Evolutionary conservation across 306 rosid genomes (phyloP).

Genomic region (Psophocarpus tetragonolobus): DNA sequence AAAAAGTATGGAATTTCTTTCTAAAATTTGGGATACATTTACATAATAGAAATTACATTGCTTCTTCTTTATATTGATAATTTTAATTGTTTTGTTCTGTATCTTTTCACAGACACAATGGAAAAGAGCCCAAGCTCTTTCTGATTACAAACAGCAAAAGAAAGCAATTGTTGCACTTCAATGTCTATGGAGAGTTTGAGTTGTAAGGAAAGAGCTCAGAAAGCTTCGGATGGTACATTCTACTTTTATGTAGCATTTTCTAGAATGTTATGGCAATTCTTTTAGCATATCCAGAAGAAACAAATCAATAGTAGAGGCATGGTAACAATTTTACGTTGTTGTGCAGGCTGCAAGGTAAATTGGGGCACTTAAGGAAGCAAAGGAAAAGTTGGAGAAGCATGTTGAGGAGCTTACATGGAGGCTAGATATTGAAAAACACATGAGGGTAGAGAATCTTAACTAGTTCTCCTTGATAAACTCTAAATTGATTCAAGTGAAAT

Average conservation of each 20-base stretch:
- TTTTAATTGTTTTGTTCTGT: slow-evolving; percentile 4
- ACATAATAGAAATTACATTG: background rate
- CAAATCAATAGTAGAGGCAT: slow-evolving; percentile 27
- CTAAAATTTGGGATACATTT: too few species aligned
- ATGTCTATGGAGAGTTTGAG: slow-evolving; percentile 80
- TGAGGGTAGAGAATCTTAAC: slow-evolving; percentile 57
- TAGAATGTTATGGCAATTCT: background rate
- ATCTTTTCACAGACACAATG: slow-evolving; percentile 67
- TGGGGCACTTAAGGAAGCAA: slow-evolving; percentile 91
- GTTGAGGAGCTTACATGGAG: slow-evolving; percentile 93
- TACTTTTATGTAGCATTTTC: background rate
- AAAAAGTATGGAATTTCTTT: too few species aligned
- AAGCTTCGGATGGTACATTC: slow-evolving; percentile 65
- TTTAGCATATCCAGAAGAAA: background rate
- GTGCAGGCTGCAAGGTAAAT: slow-evolving; percentile 88
- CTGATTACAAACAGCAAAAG: slow-evolving; percentile 63
- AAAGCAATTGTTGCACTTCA: slow-evolving; percentile 65
- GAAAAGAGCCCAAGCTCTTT: slow-evolving; percentile 65
- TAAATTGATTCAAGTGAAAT: background rate
- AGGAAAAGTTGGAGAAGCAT: slow-evolving; percentile 93
- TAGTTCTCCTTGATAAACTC: slow-evolving; percentile 20
- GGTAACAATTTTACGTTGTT: slow-evolving; percentile 16
- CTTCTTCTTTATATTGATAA: background rate
- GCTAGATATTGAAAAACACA: slow-evolving; percentile 77
- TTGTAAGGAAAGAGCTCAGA: slow-evolving; percentile 81